These are phyloP conservation scores for Kwoniella heveanensis DNA, from an alignment of 768 basidiomycete genomes.

Conservation along the genomic window DNA sequence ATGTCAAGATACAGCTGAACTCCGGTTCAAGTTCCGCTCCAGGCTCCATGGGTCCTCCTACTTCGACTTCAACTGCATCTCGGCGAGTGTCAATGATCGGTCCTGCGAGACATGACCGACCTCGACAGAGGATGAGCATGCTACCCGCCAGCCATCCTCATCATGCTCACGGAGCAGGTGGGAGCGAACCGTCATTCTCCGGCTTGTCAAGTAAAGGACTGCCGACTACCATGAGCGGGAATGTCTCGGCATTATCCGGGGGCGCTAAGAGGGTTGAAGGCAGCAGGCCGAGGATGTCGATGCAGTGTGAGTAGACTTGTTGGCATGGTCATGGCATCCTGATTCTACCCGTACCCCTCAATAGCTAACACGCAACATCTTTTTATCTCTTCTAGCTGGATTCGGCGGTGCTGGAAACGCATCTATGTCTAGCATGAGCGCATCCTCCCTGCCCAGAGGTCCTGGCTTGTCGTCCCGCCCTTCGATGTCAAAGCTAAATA, in stretches of 20 bases:
- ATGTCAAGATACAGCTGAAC: conserved; percentile 15
- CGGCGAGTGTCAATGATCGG: conserved; percentile 25
- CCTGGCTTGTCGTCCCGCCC: conserved; percentile 10
- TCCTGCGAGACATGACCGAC: conserved; percentile 25
- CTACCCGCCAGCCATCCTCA: conserved; percentile 5
- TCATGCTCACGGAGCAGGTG: background rate
- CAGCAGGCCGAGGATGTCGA: conserved; percentile 9
- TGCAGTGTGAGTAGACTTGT: conserved; percentile 19
- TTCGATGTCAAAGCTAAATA: conserved; percentile 14
- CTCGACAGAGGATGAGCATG: conserved; percentile 13
- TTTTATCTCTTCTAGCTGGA: background rate
- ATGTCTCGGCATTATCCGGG: conserved; percentile 15
- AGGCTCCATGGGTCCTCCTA: background rate
- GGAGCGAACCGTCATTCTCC: conserved; percentile 6
- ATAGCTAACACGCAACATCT: background rate
- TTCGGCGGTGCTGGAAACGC: background rate
- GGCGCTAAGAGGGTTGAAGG: conserved; percentile 22
- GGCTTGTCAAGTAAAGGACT: conserved; percentile 7
- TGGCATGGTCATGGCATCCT: too few relatives aligned
- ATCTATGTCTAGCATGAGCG: background rate
- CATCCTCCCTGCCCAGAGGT: conserved; percentile 10
- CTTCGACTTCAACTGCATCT: conserved; percentile 12
- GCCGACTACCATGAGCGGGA: conserved; percentile 7
- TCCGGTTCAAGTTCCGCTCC: background rate
- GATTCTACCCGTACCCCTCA: too few relatives aligned